A percentile compares a stretch with the other conserved stretches of the same genome.
These are phyloP conservation scores for Myxozyma udenii DNA, from an alignment of 805 yeast species.

Conservation along the genomic window DNA sequence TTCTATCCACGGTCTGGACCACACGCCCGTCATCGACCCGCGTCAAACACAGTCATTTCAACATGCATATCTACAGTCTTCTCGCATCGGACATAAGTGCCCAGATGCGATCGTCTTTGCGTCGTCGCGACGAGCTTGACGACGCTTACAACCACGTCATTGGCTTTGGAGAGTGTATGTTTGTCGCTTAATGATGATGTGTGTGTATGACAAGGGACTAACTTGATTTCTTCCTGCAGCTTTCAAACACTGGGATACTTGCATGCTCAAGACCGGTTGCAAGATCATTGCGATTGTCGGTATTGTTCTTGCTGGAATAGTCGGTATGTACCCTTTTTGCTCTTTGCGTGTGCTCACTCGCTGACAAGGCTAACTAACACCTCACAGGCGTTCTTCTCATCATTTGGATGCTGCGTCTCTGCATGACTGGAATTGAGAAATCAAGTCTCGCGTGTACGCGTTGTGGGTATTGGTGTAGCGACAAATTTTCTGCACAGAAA, in stretches of 20 bases:
- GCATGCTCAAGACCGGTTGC: constrained; percentile 75
- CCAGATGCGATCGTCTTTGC: too few relatives aligned
- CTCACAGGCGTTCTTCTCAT: neutral
- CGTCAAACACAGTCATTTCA: too few relatives aligned
- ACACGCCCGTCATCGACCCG: too few relatives aligned
- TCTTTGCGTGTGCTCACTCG: neutral
- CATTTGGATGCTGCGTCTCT: neutral
- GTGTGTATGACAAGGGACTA: neutral
- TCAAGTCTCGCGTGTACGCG: too few relatives aligned
- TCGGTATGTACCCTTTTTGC: constrained; percentile 32
- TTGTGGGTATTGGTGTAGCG: too few relatives aligned
- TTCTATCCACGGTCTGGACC: too few relatives aligned
- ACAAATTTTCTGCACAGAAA: too few relatives aligned
- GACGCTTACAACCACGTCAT: neutral
- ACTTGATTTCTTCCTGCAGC: constrained; percentile 36
- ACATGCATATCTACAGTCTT: too few relatives aligned
- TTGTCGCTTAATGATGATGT: neutral
- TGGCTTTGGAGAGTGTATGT: neutral
- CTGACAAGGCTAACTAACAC: too few relatives aligned
- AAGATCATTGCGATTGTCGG: constrained; percentile 75
- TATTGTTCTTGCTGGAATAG: constrained; percentile 54
- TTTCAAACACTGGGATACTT: constrained; percentile 68
- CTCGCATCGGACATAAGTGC: too few relatives aligned
- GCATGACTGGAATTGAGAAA: neutral
- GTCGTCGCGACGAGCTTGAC: neutral